Conservation (phyloP, 2,329 filamentous ascomycete species). For the Colletotrichum lindemuthianum region DNA sequence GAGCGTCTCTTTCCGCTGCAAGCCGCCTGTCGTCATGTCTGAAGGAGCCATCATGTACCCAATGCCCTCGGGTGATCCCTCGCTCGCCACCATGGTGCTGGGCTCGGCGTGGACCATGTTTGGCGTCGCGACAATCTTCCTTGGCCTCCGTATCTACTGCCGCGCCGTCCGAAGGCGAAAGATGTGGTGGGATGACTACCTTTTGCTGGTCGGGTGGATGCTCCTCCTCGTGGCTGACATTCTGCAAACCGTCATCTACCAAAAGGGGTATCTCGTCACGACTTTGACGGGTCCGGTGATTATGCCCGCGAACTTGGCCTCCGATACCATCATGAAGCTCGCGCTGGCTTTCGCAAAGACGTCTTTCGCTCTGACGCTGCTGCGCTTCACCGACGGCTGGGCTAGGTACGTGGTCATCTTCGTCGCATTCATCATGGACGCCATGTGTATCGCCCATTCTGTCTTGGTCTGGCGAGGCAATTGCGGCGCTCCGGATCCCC, state of each 20-base stretch:
- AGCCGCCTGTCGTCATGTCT: neutral
- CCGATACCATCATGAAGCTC: conserved; percentile 46
- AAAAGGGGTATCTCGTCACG: conserved; percentile 7
- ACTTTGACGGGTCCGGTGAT: conserved; percentile 57
- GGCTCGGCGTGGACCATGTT: conserved; percentile 29
- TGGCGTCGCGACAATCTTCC: conserved; percentile 37
- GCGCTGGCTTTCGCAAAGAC: conserved; percentile 48
- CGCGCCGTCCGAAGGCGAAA: conserved; percentile 45
- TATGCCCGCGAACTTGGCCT: conserved; percentile 58
- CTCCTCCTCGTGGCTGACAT: conserved; percentile 36
- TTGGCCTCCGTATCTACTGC: conserved; percentile 46
- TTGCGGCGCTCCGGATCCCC: conserved; percentile 11
- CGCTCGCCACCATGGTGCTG: neutral
- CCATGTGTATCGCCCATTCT: conserved; percentile 7
- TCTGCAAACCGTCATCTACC: conserved; percentile 6
- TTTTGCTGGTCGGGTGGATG: conserved; percentile 48
- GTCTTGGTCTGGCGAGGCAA: conserved; percentile 5
- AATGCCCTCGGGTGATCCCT: conserved; percentile 11
- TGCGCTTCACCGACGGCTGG: conserved; percentile 55
- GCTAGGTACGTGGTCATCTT: conserved; percentile 48
- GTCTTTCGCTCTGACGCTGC: conserved; percentile 48
- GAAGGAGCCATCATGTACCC: conserved; percentile 15
- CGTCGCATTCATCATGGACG: neutral
- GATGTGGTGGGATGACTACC: conserved; percentile 51
- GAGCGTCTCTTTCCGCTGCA: neutral